Percentiles rank a stretch among this genome's conserved stretches.
phyloP scores from a whole-genome alignment of 805 yeast species.

The Ogataea salicorniae region DNA sequence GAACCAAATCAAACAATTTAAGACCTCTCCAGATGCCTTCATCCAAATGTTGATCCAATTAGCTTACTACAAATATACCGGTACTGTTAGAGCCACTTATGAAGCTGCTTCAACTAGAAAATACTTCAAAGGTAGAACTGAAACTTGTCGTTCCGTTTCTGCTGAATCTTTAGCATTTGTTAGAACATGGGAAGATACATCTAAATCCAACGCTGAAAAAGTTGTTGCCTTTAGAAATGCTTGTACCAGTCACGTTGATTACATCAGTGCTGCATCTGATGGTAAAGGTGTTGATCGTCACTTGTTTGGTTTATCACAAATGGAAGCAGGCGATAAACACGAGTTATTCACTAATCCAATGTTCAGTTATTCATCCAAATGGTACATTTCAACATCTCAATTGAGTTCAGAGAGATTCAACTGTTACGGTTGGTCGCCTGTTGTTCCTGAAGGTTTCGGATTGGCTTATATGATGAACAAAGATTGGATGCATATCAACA shows the following conservation, averaged over 20 bases:
- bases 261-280: conserved; percentile 69
- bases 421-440: conserved; percentile 96
- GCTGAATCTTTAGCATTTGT: conserved; percentile 66
- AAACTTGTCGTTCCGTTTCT: conserved; percentile 84
- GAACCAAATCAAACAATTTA: conserved; percentile 74
- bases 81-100: conserved; percentile 82
- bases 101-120: conserved; percentile 94
- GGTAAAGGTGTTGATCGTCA: conserved; percentile 95
- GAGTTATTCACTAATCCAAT: conserved; percentile 71
- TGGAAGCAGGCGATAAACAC: conserved; percentile 54
- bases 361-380: conserved; percentile 67
- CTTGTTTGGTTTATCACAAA: conserved; percentile 78
- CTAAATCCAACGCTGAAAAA: conserved; percentile 49
- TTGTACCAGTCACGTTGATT: conserved; percentile 64
- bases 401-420: conserved; percentile 78
- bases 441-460: conserved; percentile 89
- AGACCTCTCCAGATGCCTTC: conserved; percentile 89
- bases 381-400: conserved; percentile 90
- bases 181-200: conserved; percentile 60
- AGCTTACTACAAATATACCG: conserved; percentile 80
- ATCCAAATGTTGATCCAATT: conserved; percentile 88
- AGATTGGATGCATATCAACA: conserved; percentile 80
- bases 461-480: conserved; percentile 88
- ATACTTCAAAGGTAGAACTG: conserved; percentile 88
- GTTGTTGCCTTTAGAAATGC: conserved; percentile 68